phyloP scores from a whole-genome alignment of 441 rosid species.

The Flueggea neowawraea region DNA sequence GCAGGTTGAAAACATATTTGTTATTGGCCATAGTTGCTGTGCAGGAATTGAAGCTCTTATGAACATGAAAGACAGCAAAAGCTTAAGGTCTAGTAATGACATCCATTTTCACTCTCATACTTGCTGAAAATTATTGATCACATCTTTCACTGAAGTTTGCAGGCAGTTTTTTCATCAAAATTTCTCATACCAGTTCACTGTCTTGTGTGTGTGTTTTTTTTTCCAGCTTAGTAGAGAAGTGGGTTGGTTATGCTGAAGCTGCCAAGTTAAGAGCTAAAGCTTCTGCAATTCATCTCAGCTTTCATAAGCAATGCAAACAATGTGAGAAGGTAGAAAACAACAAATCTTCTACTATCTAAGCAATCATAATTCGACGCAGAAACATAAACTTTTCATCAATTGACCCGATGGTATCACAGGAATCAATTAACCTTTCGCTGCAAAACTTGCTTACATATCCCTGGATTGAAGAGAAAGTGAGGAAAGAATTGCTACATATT shows the following conservation, averaged over 20 bases:
- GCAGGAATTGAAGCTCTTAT: constrained; percentile 95
- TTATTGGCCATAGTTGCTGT: constrained; percentile 92
- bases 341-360: background rate
- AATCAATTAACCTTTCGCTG: constrained; percentile 68
- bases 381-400: too few relatives aligned
- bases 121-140: background rate
- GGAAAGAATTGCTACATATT: constrained; percentile 45
- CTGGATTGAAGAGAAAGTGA: constrained; percentile 86
- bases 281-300: constrained; percentile 52
- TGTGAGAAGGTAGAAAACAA: constrained; percentile 76
- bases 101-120: background rate
- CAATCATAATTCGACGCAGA: too few relatives aligned
- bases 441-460: constrained; percentile 80
- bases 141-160: background rate
- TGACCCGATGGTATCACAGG: constrained; percentile 28
- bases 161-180: background rate
- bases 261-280: constrained; percentile 68
- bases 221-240: constrained; percentile 55
- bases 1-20: constrained; percentile 89
- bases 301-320: constrained; percentile 79
- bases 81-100: constrained; percentile 36
- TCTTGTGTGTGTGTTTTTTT: constrained; percentile 16
- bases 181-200: background rate
- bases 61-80: constrained; percentile 58
- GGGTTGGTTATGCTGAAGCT: constrained; percentile 72